Evolutionary conservation across 176 grass and related monocot genomes (phyloP).

Genomic region (Bonia amplexicaulis): DNA sequence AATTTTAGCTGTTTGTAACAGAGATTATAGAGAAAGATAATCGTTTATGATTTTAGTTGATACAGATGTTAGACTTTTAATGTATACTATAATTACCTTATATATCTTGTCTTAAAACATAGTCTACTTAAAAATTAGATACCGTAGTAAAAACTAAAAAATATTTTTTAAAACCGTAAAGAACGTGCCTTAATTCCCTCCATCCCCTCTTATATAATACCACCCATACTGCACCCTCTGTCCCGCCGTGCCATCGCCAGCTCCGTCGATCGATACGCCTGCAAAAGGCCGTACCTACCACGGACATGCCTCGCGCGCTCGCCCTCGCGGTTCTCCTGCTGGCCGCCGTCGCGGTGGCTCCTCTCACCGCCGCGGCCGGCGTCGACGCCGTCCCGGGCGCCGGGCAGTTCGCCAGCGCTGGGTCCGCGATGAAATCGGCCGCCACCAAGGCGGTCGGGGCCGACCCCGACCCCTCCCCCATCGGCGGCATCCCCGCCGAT

Average conservation of each 20-base stretch:
- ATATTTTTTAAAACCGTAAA: too few relatives aligned
- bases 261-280: neutral
- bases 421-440: neutral
- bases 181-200: neutral
- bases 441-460: neutral
- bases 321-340: slow-evolving; percentile 13
- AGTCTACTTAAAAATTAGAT: too few relatives aligned
- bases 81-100: too few relatives aligned
- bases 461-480: neutral
- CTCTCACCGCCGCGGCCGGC: neutral
- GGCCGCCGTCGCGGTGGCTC: slow-evolving; percentile 3
- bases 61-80: too few relatives aligned
- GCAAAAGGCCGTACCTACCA: neutral
- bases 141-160: too few relatives aligned
- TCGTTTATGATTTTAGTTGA: too few relatives aligned
- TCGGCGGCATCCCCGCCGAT: neutral
- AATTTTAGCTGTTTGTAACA: too few relatives aligned
- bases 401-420: neutral
- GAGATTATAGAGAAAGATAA: too few relatives aligned
- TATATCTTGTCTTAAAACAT: too few relatives aligned
- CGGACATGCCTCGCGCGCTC: slow-evolving; percentile 34
- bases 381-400: neutral
- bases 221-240: neutral
- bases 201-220: neutral
- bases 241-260: neutral